Evolutionary conservation across 345 rosid genomes (phyloP), one percentile per base, ranked within the genome.

Genomic region (Boechera retrofracta): DNA sequence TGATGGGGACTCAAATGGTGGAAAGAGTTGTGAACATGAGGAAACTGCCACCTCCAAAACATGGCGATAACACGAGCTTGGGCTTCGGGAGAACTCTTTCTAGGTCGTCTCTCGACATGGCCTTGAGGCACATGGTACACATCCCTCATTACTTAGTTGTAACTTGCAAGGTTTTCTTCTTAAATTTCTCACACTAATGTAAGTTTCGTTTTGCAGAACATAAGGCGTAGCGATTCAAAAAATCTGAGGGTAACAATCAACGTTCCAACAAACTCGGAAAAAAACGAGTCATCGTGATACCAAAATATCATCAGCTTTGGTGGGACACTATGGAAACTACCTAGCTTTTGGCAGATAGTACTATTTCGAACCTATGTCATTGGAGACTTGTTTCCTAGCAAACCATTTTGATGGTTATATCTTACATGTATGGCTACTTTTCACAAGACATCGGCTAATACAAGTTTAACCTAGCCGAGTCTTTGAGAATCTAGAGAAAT

Each of bases 21-120:
- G 97, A 93, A 74, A 84, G 98, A 81, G 89, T 93, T 44, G 89
- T 93, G 56, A 93, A 91, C 86, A 89, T 91, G 95, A 83, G 97
- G 79, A 93, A 89, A 74, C 82, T 91, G 12, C 89, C 83, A 56
- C 93, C 97, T 59, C 93, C 95, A 3, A 89, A 79, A 84, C 86
- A 77, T 44, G 87, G 86, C 29, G 83, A 85, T 29, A 68, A 72
- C 38, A 67, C 16, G 45, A 75, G 79, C 74, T 82, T 80, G 2
- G 83, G 91, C 44, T 93, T 93, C 41, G 98, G 98, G 51, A 87
- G 95, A 77, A 79, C 80, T 15, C 87, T 93, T 54, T 93, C 97
- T 38, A 89, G 82, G 77, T 89, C 88, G 78, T 93, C 97, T 55
- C 86, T 93, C 3, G 98, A 93, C 28, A 93, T 93, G 98, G 97